A percentile compares a stretch with the other conserved stretches of the same genome.
Conservation (phyloP, 1,284 basidiomycete genomes). For the Megacollybia platyphylla region DNA sequence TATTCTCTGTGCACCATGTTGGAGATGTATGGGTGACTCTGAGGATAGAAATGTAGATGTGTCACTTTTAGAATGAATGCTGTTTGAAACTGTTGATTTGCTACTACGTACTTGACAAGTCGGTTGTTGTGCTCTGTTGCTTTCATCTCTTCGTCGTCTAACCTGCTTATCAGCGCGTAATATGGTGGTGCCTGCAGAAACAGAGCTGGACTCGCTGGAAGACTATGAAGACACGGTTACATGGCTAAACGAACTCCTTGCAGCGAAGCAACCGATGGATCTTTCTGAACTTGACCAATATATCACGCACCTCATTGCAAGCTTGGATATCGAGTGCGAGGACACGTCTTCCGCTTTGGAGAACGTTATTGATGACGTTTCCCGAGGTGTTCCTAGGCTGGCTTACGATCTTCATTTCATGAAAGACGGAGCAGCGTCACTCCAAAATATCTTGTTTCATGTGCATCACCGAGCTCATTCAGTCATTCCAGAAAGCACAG, state of each 20-base stretch:
- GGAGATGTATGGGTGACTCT: constrained; percentile 52
- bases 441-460: constrained; percentile 50
- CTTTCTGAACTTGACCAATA: constrained; percentile 64
- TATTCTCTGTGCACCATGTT: constrained; percentile 57
- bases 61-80: constrained; percentile 30
- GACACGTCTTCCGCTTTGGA: constrained; percentile 81
- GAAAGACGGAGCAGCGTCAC: constrained; percentile 73
- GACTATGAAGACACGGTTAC: constrained; percentile 35
- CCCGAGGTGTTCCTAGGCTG: constrained; percentile 75
- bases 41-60: constrained; percentile 30
- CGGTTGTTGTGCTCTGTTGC: too few species aligned
- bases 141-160: neutral
- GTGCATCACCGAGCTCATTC: constrained; percentile 41
- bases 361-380: constrained; percentile 80
- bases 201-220: constrained; percentile 16
- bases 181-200: constrained; percentile 1
- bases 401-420: constrained; percentile 93
- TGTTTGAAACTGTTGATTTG: neutral
- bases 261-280: constrained; percentile 17
- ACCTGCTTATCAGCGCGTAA: neutral
- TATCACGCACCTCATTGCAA: constrained; percentile 60
- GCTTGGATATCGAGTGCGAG: constrained; percentile 72
- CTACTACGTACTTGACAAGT: too few species aligned
- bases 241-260: constrained; percentile 55
- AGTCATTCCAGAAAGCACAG: constrained; percentile 39